Conservation (phyloP, 148 eudicot genomes). For the Cornus florida region DNA sequence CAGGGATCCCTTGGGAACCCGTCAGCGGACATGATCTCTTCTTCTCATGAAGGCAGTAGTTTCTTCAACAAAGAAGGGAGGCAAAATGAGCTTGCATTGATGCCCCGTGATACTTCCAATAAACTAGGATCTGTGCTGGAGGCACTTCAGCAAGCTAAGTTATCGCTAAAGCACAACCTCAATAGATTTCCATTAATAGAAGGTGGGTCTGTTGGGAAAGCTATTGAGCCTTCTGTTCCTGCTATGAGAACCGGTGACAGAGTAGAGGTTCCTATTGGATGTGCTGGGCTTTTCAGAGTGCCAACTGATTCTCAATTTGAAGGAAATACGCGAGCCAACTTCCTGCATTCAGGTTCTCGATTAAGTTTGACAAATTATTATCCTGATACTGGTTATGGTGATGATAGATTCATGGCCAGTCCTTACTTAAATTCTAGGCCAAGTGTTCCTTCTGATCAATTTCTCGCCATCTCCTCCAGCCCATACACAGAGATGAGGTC, state of each 20-base stretch:
- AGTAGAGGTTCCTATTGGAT: conserved; percentile 45
- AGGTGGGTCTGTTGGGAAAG: conserved; percentile 17
- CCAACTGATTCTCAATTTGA: conserved; percentile 54
- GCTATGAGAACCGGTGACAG: conserved; percentile 21
- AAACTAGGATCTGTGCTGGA: conserved; percentile 50
- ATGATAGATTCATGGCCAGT: conserved; percentile 20
- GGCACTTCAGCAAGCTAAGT: conserved; percentile 72
- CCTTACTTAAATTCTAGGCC: conserved; percentile 26
- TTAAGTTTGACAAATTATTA: conserved; percentile 23
- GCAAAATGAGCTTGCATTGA: conserved; percentile 20
- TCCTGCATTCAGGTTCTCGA: conserved; percentile 13
- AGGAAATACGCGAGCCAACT: conserved; percentile 31
- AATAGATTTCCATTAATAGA: conserved; percentile 24
- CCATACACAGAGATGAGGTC: conserved; percentile 12
- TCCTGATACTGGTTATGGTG: conserved; percentile 21
- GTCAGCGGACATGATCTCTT: conserved; percentile 1
- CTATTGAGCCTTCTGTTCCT: conserved; percentile 24
- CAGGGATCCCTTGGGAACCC: conserved; percentile 1
- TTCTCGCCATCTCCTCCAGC: conserved; percentile 17
- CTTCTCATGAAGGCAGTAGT: conserved; percentile 17
- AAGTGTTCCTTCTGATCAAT: conserved; percentile 11
- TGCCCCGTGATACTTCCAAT: conserved; percentile 34
- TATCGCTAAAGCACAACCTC: conserved; percentile 49
- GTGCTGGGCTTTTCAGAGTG: conserved; percentile 66
- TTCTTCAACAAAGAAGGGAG: conserved; percentile 17